These are phyloP conservation scores for Fraxinus excelsior DNA, from an alignment of 257 asterid species.

Conservation along the genomic window DNA sequence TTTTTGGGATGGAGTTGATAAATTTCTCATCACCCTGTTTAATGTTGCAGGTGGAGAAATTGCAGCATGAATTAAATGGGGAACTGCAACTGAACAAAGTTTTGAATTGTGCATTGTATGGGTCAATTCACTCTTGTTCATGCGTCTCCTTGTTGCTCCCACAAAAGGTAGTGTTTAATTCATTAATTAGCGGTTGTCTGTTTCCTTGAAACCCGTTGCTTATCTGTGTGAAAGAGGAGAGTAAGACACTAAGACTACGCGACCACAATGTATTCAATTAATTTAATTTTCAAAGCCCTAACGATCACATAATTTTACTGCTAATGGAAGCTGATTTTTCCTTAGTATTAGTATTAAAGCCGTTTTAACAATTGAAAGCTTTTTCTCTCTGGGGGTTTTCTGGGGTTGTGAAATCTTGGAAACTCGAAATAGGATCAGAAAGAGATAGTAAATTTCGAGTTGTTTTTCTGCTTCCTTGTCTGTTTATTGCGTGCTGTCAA, in stretches of 20 bases:
- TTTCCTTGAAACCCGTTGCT: background rate
- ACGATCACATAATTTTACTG: background rate
- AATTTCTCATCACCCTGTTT: background rate
- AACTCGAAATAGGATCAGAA: background rate
- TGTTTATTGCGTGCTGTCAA: slow-evolving; percentile 42
- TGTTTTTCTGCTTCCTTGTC: slow-evolving; percentile 41
- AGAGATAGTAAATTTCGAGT: slow-evolving; percentile 48
- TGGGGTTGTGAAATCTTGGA: slow-evolving; percentile 1
- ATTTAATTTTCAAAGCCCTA: background rate
- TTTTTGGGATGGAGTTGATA: background rate
- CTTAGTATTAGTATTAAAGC: background rate
- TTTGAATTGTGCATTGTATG: slow-evolving; percentile 73
- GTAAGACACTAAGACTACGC: background rate
- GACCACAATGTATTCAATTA: background rate
- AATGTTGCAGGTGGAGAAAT: slow-evolving; percentile 51
- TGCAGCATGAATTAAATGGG: slow-evolving; percentile 64
- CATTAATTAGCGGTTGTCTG: background rate
- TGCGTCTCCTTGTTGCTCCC: slow-evolving; percentile 64
- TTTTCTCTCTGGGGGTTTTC: slow-evolving; percentile 3
- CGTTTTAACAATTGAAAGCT: background rate
- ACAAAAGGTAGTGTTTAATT: slow-evolving; percentile 22
- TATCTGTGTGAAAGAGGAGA: background rate
- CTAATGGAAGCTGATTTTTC: background rate
- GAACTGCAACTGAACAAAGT: slow-evolving; percentile 69
- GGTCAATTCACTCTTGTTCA: slow-evolving; percentile 67